Conservation (phyloP, 2,329 filamentous ascomycete species). For the Mollisia scopiformis region DNA sequence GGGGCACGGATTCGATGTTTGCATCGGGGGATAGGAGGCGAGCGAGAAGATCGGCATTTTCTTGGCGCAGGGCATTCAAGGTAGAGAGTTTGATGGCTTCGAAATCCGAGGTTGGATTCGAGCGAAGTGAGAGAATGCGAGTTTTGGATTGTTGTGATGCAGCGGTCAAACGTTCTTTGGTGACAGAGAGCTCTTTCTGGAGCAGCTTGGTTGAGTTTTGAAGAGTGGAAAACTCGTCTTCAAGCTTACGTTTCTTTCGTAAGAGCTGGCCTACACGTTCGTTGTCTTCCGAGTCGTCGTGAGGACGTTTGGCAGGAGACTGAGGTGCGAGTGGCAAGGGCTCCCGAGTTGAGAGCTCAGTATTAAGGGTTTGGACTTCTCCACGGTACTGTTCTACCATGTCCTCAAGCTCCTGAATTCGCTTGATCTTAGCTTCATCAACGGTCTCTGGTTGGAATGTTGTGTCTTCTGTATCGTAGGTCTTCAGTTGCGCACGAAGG, state of each 20-base stretch:
- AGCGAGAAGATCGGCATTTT: conserved; percentile 81
- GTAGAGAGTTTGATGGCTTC: conserved; percentile 85
- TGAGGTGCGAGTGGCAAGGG: conserved; percentile 39
- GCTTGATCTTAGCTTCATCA: conserved; percentile 73
- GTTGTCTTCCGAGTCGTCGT: conserved; percentile 56
- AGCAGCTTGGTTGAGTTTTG: conserved; percentile 73
- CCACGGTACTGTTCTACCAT: conserved; percentile 84
- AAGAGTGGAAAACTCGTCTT: conserved; percentile 72
- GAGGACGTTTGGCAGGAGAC: conserved; percentile 66
- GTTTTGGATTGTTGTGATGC: conserved; percentile 71
- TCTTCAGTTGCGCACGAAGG: conserved; percentile 87
- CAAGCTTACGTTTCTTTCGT: conserved; percentile 86
- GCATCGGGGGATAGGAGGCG: conserved; percentile 58
- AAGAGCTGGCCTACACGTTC: conserved; percentile 79
- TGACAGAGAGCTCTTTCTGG: conserved; percentile 74
- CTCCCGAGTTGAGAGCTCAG: conserved; percentile 73
- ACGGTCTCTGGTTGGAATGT: conserved; percentile 82
- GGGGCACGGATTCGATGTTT: conserved; percentile 59
- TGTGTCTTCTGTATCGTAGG: conserved; percentile 84
- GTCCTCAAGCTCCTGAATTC: conserved; percentile 81
- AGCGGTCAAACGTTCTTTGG: conserved; percentile 70
- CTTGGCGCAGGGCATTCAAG: conserved; percentile 74
- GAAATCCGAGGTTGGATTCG: conserved; percentile 87
- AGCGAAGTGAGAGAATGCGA: conserved; percentile 81
- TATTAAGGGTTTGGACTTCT: conserved; percentile 75